Base-by-base conservation (phyloP, 2,329 filamentous ascomycete species). In the Penicillium vulpinum region DNA sequence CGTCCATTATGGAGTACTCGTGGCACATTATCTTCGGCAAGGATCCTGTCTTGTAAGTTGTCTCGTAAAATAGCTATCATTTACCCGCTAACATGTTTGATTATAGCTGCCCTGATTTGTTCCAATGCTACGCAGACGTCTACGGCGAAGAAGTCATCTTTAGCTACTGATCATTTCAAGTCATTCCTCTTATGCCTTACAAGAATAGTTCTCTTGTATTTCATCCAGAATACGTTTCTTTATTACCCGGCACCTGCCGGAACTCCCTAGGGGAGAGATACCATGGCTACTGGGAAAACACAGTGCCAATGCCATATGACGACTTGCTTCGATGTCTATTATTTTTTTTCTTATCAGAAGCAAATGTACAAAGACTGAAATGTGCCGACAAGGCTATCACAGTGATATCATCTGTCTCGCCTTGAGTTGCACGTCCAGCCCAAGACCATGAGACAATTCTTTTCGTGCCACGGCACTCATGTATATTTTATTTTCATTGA, bases 1-100 rank as follows among this genome's bases (percentile, higher is more conserved):
- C 84, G 3, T 75, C 84, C 28, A 79, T 87, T 7, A 79, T 86
- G 65, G 85, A 88, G 67, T 87, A 86, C 66, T 73, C 83, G 13
- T 88, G 85, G 85, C 85, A 88, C 65, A 80, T 83, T 70, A 75
- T 78, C 70, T 81, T 75, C 57, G 70, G 72, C 41, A 68, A 70
- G 61, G 67, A 70, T 1, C 66, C 74, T 26, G 65, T 76, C 22
- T 70, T 71, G 72, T 75, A 55, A 65, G 71, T 67, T 31, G 6
- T 16, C 16, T 26, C 2, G 11, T 29, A 41, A n/a, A n/a, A 31
- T n/a, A 15, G 8, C n/a, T 33, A 36, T n/a, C 2, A 33, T 16
- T 36, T 8, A 15, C 7, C n/a, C 44, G n/a, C 56, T 64, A 51
- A 62, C 43, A 15, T 15, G 16, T 16, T 28, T 47, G 11, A 22